Percentiles rank a stretch among this genome's conserved stretches.
Evolutionary conservation across 2,329 filamentous ascomycete species (phyloP).

Genomic region (Scopulariopsis brevicaulis): DNA sequence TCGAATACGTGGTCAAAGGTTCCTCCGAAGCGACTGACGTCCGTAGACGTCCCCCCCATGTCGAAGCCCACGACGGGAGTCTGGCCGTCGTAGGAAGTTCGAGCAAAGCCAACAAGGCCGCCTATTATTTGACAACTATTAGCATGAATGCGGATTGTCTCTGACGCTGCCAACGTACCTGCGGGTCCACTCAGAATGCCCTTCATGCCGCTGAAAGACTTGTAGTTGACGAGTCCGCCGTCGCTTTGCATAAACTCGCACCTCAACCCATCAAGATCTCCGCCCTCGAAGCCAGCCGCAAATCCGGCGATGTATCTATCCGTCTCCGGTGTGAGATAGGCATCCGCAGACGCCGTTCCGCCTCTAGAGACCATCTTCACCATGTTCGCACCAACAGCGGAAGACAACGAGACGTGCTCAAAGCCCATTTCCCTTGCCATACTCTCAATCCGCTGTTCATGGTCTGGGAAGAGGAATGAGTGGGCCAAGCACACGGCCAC

Average conservation of each 20-base stretch:
- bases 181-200: too few relatives aligned
- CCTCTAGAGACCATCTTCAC: constrained; percentile 32
- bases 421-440: constrained; percentile 67
- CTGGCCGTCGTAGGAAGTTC: constrained; percentile 76
- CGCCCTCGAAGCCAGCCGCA: too few relatives aligned
- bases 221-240: too few relatives aligned
- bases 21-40: constrained; percentile 80
- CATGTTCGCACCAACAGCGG: constrained; percentile 27
- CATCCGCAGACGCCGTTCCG: constrained; percentile 28
- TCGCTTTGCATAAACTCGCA: too few relatives aligned
- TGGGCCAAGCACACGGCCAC: constrained; percentile 90
- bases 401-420: constrained; percentile 13
- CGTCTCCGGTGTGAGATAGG: constrained; percentile 29
- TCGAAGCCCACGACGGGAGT: constrained; percentile 89
- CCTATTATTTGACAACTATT: constrained; percentile 88
- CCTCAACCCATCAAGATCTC: too few relatives aligned
- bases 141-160: constrained; percentile 59
- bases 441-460: constrained; percentile 67
- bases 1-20: constrained; percentile 90
- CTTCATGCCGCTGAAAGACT: too few relatives aligned
- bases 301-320: too few relatives aligned
- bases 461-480: constrained; percentile 79
- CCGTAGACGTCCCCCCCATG: constrained; percentile 72
- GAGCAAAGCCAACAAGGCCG: constrained; percentile 87
- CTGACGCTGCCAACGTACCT: too few relatives aligned